Percentiles rank a stretch among this genome's conserved stretches.
phyloP scores from a whole-genome alignment of 345 rosid species.

The Ceriops zippeliana region DNA sequence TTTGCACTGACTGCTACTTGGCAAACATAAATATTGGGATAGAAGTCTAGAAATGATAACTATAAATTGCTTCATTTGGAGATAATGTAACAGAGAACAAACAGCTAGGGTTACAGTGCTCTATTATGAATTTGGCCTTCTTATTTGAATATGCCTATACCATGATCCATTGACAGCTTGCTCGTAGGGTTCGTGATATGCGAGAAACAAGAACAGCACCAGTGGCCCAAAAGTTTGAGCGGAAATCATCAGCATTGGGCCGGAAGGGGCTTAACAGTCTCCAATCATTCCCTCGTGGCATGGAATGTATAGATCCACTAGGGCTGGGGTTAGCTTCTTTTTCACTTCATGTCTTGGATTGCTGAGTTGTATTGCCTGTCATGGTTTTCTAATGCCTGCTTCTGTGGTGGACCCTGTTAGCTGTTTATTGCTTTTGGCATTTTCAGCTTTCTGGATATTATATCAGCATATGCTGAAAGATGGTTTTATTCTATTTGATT shows the following conservation, averaged over 20 bases:
- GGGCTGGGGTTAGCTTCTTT: constrained; percentile 69
- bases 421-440: constrained; percentile 2
- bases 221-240: constrained; percentile 64
- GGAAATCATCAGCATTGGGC: constrained; percentile 44
- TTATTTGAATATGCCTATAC: not conserved
- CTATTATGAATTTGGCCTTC: not conserved
- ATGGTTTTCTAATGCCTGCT: not conserved
- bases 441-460: constrained; percentile 1
- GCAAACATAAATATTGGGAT: not conserved
- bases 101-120: not conserved
- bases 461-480: too few relatives aligned
- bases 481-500: constrained; percentile 1
- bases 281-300: constrained; percentile 88
- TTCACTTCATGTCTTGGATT: not conserved
- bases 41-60: not conserved
- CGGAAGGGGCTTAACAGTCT: constrained; percentile 52
- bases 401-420: not conserved
- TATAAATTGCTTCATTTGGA: not conserved
- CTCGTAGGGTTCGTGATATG: constrained; percentile 94
- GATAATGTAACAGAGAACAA: not conserved
- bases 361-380: not conserved
- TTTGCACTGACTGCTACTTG: not conserved
- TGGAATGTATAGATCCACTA: constrained; percentile 94
- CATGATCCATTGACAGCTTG: constrained; percentile 55
- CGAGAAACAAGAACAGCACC: constrained; percentile 83